Evolutionary conservation across 2,329 filamentous ascomycete species (phyloP), one percentile per base, ranked within the genome.

Genomic region (Nannizziopsis arthrosporioides): DNA sequence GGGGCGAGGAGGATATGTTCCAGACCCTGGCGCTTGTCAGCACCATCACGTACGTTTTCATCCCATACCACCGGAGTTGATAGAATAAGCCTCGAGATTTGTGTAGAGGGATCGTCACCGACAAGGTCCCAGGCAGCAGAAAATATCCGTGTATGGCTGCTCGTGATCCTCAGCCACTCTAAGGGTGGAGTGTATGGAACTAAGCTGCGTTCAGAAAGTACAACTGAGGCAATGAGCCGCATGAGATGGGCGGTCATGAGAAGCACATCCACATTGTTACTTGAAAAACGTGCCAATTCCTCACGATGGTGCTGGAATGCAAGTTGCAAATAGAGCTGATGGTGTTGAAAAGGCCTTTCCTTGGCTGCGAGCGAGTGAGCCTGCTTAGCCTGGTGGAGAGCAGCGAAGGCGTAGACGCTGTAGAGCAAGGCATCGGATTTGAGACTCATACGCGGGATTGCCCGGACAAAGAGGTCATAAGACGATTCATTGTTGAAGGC

Each of bases 121-220:
- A 43, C 22, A 12, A 30, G 14, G 14, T 43, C 41, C 41, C 19
- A 31, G 19, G 41, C 41, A n/a, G 41, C 22, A 12, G 14, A 32
- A 18, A 43, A 43, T n/a, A 43, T 31, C 17, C 34, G 18, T 2
- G 18, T 32, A 32, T 43, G 31, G 19, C 41, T 43, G 17, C 19
- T 43, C 2, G 41, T 14, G 31, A 43, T 43, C 11, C 17, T 17
- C 11, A 43, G 41, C 41, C 41, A 43, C 22, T 43, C 41, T 5
- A 31, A 22, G 27, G 41, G 41, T 32, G 41, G 41, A 3, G 41
- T 30, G n/a, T 43, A 43, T 32, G 41, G 41, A 7, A 22, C 41
- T 22, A 43, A 17, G 14, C 19, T 43, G 5, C 41, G 41, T 43
- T 43, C 41, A 4, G 41, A 43, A 22, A 43, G 41, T 14, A 43